phyloP scores from a whole-genome alignment of 2,329 filamentous ascomycete species.

The Ascochyta clinopodiicola region DNA sequence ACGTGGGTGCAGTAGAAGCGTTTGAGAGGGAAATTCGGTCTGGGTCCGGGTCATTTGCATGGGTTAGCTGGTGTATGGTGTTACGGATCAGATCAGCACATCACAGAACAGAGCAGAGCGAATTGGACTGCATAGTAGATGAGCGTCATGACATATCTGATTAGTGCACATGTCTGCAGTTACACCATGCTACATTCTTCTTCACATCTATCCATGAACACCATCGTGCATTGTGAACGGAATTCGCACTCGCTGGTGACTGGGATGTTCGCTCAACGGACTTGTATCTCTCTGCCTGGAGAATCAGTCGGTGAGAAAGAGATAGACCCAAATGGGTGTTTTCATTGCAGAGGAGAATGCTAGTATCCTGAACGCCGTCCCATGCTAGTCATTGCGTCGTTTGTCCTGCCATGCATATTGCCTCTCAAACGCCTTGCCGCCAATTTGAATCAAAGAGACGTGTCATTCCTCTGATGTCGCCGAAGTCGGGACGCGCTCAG shows the following conservation, averaged over 20 bases:
- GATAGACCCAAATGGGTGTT: background rate
- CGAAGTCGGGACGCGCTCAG: slow-evolving; percentile 4
- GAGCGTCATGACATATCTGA: background rate
- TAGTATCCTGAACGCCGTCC: slow-evolving; percentile 16
- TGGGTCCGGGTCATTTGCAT: slow-evolving; percentile 12
- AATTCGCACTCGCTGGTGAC: too few relatives aligned
- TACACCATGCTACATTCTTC: background rate
- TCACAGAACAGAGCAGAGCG: too few relatives aligned
- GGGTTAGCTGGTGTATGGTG: slow-evolving; percentile 17
- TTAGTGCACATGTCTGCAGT: background rate
- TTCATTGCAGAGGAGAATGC: background rate
- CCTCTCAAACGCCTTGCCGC: background rate
- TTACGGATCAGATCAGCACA: background rate
- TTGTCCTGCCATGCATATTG: background rate
- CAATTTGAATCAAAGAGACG: background rate
- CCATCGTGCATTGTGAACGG: too few relatives aligned
- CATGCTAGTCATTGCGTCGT: slow-evolving; percentile 16
- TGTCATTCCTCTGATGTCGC: background rate
- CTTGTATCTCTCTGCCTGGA: too few relatives aligned
- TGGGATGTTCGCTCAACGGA: too few relatives aligned
- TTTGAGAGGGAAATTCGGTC: too few relatives aligned
- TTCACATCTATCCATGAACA: background rate
- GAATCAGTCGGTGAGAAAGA: too few relatives aligned
- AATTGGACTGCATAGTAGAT: background rate
- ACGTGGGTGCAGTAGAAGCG: too few relatives aligned